Evolutionary conservation across 352 stramenopile genomes (phyloP).

Genomic region (Phytopythium boreale): DNA sequence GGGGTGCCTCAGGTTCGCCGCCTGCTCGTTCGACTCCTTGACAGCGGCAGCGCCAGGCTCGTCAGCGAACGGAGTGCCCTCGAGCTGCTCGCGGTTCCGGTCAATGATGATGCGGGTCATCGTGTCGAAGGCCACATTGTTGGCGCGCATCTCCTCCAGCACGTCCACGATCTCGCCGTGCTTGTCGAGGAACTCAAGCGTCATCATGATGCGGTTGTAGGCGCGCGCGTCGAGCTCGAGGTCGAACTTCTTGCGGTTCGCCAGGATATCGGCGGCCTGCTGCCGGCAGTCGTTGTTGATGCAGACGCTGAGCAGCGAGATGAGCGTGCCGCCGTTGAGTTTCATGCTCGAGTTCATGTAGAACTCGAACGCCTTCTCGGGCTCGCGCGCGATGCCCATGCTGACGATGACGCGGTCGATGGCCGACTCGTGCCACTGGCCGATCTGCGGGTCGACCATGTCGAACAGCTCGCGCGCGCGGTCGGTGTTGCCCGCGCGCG

Average conservation of each 20-base stretch:
- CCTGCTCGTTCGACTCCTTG: slow-evolving; percentile 14
- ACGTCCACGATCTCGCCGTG: slow-evolving; percentile 53
- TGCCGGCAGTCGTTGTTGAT: slow-evolving; percentile 65
- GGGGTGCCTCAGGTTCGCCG: background rate
- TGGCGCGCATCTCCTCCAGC: slow-evolving; percentile 60
- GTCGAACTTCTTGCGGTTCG: slow-evolving; percentile 77
- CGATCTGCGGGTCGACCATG: slow-evolving; percentile 52
- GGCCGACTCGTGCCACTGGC: slow-evolving; percentile 62
- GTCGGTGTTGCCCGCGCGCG: slow-evolving; percentile 34
- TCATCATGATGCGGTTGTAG: slow-evolving; percentile 74
- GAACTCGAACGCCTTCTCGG: slow-evolving; percentile 66
- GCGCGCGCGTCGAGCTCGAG: slow-evolving; percentile 58
- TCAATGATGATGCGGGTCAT: slow-evolving; percentile 55
- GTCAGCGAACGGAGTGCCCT: slow-evolving; percentile 36
- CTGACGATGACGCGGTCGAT: slow-evolving; percentile 71
- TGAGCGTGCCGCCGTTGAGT: slow-evolving; percentile 65
- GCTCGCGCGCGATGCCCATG: slow-evolving; percentile 60
- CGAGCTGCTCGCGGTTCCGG: slow-evolving; percentile 43
- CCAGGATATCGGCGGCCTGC: slow-evolving; percentile 66
- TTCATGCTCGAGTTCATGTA: slow-evolving; percentile 83
- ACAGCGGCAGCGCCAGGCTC: background rate
- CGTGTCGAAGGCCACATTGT: slow-evolving; percentile 52
- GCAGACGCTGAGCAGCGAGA: slow-evolving; percentile 67
- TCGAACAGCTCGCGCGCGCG: slow-evolving; percentile 54
- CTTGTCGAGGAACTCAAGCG: slow-evolving; percentile 69